phyloP scores from a whole-genome alignment of 2,329 filamentous ascomycete genomes.

The Colletotrichum tamarilloi region DNA sequence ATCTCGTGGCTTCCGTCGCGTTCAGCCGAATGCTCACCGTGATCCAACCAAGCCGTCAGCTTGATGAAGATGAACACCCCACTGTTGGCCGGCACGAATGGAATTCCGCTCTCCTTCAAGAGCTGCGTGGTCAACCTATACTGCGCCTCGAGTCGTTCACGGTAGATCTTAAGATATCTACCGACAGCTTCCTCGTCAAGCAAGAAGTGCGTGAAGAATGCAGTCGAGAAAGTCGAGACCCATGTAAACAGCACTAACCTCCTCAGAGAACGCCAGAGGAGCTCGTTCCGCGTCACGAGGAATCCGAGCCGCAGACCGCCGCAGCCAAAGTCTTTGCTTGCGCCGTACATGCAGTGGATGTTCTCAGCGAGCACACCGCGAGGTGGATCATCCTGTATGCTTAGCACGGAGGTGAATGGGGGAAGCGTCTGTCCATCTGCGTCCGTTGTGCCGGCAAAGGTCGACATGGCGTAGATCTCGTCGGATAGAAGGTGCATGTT shows the following conservation, averaged over 20 bases:
- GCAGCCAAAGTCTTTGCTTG: constrained; percentile 22
- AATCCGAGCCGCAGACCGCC: constrained; percentile 15
- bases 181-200: neutral
- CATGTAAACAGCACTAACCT: neutral
- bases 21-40: neutral
- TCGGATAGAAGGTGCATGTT: constrained; percentile 17
- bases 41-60: constrained; percentile 7
- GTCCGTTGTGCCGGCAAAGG: neutral
- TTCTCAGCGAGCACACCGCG: constrained; percentile 5
- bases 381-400: neutral
- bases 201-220: neutral
- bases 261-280: neutral
- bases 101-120: neutral
- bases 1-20: neutral
- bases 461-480: constrained; percentile 21
- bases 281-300: constrained; percentile 10
- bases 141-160: neutral
- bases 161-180: neutral
- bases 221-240: constrained; percentile 1
- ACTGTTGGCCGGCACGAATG: neutral
- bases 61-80: constrained; percentile 14
- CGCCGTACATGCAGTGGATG: constrained; percentile 16
- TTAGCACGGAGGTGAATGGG: constrained; percentile 16
- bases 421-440: neutral
- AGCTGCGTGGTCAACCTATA: neutral